Base-by-base conservation (phyloP, 768 basidiomycete genomes). In the Wakefieldia striispora region DNA sequence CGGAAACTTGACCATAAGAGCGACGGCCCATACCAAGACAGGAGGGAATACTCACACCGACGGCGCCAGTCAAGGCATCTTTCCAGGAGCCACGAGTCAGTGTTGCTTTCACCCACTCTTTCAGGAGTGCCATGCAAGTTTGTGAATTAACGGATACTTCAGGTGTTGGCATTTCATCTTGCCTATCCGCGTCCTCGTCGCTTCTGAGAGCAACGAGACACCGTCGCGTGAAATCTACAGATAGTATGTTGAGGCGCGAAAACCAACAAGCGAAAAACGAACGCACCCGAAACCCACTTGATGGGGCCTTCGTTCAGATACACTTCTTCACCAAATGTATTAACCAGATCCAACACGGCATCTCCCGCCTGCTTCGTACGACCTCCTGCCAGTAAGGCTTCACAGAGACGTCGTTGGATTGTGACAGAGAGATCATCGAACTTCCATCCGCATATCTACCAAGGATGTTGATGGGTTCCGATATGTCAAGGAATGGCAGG, bases 361-460 rank as follows among this genome's bases (percentile, higher is more conserved):
- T 43, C 34, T 6, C 36, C 16, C 3, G 46, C 56, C 10, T 55
- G 46, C 17, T 36, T 19, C 3, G 14, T 39, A n/a, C 38, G 44
- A 20, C 47, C 21, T 0, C 19, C 31, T 2, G 45, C 36, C n/a
- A 43, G 40, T 4, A 50, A 20, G 19, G 47, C 50, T 16, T 56
- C 54, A 17, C 54, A 51, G 23, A 41, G 29, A 1, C n/a, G 29
- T 6, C 37, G 42, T 33, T 21, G 38, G 24, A 53, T 38, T 6
- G 4, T 12, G 31, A 34, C 12, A 0, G 5, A 16, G 3, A 54
- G 17, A 29, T 26, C 8, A 8, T 56, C 42, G 19, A 54, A 56
- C 2, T 35, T 33, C 55, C 52, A 54, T 2, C 55, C 55, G 2
- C n/a, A 43, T 40, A 56, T 47, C 55, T 56, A n/a, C 21, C 7